These are phyloP conservation scores for Noccaea bulbosa DNA, from an alignment of 345 rosid species.

Conservation along the genomic window DNA sequence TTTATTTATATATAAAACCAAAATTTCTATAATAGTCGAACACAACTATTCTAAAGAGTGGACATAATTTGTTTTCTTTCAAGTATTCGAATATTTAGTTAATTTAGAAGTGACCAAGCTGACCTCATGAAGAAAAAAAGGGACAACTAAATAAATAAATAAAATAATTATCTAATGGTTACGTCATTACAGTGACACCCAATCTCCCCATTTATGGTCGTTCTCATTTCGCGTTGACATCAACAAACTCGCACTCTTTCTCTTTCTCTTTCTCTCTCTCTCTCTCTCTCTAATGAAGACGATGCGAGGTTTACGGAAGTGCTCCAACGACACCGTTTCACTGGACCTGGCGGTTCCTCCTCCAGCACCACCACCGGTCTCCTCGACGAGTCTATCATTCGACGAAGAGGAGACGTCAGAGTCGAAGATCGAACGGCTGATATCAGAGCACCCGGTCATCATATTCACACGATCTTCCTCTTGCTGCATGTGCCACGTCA, in stretches of 20 bases:
- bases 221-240: conserved; percentile 42
- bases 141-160: not conserved
- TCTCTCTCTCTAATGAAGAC: conserved; percentile 38
- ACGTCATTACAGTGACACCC: conserved; percentile 45
- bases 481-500: conserved; percentile 98
- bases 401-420: conserved; percentile 82
- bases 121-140: not conserved
- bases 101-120: conserved; percentile 4
- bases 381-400: conserved; percentile 61
- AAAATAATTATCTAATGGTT: conserved; percentile 23
- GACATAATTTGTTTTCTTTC: no score
- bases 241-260: conserved; percentile 25
- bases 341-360: conserved; percentile 52
- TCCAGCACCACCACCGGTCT: conserved; percentile 35
- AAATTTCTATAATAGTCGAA: no score
- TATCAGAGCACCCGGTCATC: conserved; percentile 89
- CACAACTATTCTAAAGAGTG: no score
- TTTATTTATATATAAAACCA: not conserved
- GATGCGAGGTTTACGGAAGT: conserved; percentile 40
- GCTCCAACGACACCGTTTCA: conserved; percentile 30
- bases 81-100: not conserved
- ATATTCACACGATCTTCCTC: conserved; percentile 80
- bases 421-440: conserved; percentile 71
- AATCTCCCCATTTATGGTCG: conserved; percentile 41
- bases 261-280: conserved; percentile 10